Evolutionary conservation across 1,139 yeast species (phyloP).

Genomic region (Yamadazyma diddensiae): DNA sequence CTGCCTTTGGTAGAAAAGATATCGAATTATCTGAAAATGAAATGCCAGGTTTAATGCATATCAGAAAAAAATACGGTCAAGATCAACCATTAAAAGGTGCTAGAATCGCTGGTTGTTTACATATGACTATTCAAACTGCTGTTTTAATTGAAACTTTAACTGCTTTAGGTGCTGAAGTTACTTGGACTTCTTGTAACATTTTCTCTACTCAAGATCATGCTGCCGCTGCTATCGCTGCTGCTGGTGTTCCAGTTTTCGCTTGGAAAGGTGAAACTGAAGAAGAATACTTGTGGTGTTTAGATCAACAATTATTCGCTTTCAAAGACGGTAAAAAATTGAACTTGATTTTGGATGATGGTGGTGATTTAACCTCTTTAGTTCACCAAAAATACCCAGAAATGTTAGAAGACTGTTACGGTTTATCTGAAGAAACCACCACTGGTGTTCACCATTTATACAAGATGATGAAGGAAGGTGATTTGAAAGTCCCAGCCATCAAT

Average conservation of each 20-base stretch:
- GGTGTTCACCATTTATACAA: constrained; percentile 99
- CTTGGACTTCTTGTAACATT: constrained; percentile 99
- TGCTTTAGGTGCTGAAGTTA: constrained; percentile 99
- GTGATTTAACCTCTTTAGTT: constrained; percentile 95
- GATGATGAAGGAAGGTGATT: constrained; percentile 84
- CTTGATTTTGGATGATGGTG: constrained; percentile 99
- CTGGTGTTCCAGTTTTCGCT: constrained; percentile 99
- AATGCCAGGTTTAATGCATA: constrained; percentile 99
- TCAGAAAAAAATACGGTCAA: constrained; percentile 88
- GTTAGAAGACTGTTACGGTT: constrained; percentile 93
- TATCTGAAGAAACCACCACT: constrained; percentile 99
- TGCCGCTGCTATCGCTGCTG: constrained; percentile 99
- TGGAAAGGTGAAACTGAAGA: constrained; percentile 99
- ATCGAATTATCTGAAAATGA: constrained; percentile 98
- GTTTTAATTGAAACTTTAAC: constrained; percentile 96
- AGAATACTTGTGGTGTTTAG: constrained; percentile 99
- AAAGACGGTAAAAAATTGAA: constrained; percentile 94
- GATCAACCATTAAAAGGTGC: constrained; percentile 98
- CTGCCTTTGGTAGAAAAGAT: constrained; percentile 99
- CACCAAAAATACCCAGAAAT: constrained; percentile 99
- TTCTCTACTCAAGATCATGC: constrained; percentile 99
- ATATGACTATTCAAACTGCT: constrained; percentile 99
- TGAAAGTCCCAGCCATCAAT: constrained; percentile 99
- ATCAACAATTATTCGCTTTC: constrained; percentile 98
- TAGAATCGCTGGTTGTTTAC: constrained; percentile 98